Base-by-base conservation (phyloP, 2,329 filamentous ascomycete genomes). In the Cercospora zeina region DNA sequence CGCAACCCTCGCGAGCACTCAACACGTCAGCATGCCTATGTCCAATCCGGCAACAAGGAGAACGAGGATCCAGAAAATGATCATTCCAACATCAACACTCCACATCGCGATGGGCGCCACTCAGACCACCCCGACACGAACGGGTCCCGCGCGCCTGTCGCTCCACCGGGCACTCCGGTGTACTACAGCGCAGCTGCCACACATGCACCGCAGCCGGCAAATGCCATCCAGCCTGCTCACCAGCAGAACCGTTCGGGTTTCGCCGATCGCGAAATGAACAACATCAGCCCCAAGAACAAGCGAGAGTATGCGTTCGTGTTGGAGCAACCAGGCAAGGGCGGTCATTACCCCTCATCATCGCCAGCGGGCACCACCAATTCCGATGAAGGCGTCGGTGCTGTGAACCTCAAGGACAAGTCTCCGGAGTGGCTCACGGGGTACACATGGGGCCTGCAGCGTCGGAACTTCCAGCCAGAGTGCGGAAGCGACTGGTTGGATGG, bases 1-100 rank as follows among this genome's bases (percentile, higher is more conserved):
- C 67, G 67, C 64, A 74, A 77, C 60, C 72, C 75, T 27, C 66
- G 68, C 33, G 74, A 76, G 16, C 74, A 75, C 57, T 76, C 75
- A 5, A 70, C 70, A 47, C 71, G 70, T 30, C 73, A 72, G 56
- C 66, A 75, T 27, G 68, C 68, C 13, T 73, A 73, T 54, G 67
- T 66, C 8, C 63, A 67, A 36, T 70, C 71, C 42, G 68, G 69
- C 58, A 70, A 58, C 51, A 62, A 59, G 36, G 31, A 55, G 33
- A 61, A 50, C 36, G 36, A 54, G 13, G 21, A 19, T 36, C 31
- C 37, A 14, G 54, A 50, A 8, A 34, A 19, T 13, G 56, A 51
- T n/a, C 49, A 53, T 30, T 39, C 53, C 13, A n/a, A 55, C 55
- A 56, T 45, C 50, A 50, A 51, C 47, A 36, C 61, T 45, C 34